phyloP scores from a whole-genome alignment of 805 yeast species.

The Candida nemodendra region DNA sequence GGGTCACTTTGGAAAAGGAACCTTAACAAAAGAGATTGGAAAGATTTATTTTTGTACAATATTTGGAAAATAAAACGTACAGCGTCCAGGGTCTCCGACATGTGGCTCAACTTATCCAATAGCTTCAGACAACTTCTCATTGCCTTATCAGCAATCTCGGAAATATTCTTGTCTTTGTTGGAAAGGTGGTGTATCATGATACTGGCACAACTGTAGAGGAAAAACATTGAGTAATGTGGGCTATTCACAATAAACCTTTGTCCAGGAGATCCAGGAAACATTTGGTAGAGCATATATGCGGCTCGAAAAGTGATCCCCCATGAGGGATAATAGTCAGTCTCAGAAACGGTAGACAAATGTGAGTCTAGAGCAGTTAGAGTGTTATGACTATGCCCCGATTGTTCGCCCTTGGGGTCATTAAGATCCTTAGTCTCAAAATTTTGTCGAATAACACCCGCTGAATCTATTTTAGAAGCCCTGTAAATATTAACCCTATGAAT shows the following conservation, averaged over 20 bases:
- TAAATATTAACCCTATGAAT: slow-evolving; percentile 65
- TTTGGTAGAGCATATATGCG: slow-evolving; percentile 68
- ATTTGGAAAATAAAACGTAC: slow-evolving; percentile 9
- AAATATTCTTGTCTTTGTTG: slow-evolving; percentile 32
- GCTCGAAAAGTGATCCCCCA: slow-evolving; percentile 84
- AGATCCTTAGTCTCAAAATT: slow-evolving; percentile 45
- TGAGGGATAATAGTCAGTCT: slow-evolving; percentile 56
- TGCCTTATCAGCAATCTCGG: slow-evolving; percentile 37
- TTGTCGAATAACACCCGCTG: slow-evolving; percentile 33
- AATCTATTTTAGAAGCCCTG: slow-evolving; percentile 34
- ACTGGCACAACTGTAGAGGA: slow-evolving; percentile 44
- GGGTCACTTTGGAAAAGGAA: not conserved
- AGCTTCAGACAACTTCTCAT: slow-evolving; percentile 23
- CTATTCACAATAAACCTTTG: slow-evolving; percentile 39
- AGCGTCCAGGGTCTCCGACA: slow-evolving; percentile 10
- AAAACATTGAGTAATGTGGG: slow-evolving; percentile 36
- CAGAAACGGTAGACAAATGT: slow-evolving; percentile 31
- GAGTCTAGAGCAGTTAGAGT: not conserved
- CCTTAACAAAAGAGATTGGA: slow-evolving; percentile 14
- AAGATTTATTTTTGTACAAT: slow-evolving; percentile 14
- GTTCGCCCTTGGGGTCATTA: slow-evolving; percentile 33
- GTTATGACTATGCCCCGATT: slow-evolving; percentile 44
- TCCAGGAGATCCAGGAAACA: slow-evolving; percentile 49
- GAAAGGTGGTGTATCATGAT: slow-evolving; percentile 63
- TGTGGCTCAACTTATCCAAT: slow-evolving; percentile 8